phyloP scores from a whole-genome alignment of 805 yeast genomes.

The Tetrapisispora namnaoensis region DNA sequence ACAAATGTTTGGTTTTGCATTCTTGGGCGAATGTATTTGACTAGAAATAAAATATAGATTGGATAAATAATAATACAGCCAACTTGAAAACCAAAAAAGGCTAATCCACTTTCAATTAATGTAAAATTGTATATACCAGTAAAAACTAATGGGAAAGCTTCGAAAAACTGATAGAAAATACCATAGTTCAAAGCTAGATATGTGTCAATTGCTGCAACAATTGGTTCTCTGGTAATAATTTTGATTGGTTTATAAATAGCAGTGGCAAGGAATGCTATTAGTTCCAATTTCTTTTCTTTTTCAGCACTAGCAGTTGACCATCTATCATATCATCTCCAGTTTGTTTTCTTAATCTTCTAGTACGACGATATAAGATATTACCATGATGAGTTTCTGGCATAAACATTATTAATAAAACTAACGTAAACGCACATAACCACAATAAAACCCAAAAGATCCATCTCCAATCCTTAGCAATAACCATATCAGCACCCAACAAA shows the following conservation, averaged over 20 bases:
- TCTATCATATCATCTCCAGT: conserved; percentile 44
- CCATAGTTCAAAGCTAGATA: conserved; percentile 47
- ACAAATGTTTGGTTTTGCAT: conserved; percentile 21
- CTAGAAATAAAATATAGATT: conserved; percentile 20
- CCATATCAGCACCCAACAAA: conserved; percentile 43
- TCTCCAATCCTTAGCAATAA: conserved; percentile 41
- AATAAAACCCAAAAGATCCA: conserved; percentile 46
- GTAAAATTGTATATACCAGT: conserved; percentile 37
- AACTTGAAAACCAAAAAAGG: conserved; percentile 31
- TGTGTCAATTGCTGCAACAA: conserved; percentile 41
- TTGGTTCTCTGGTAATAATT: conserved; percentile 45
- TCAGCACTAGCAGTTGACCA: conserved; percentile 35
- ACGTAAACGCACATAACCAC: conserved; percentile 32
- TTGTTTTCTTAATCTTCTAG: conserved; percentile 33
- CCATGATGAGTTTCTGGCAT: conserved; percentile 43
- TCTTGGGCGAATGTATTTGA: conserved; percentile 21
- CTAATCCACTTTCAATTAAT: conserved; percentile 36
- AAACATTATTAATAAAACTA: conserved; percentile 31
- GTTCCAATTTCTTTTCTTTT: conserved; percentile 20
- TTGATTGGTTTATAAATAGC: conserved; percentile 41
- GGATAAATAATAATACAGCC: conserved; percentile 37
- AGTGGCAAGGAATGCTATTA: conserved; percentile 17
- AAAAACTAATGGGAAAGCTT: conserved; percentile 52
- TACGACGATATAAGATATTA: conserved; percentile 40
- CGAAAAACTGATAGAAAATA: conserved; percentile 46